Evolutionary conservation across 148 eudicot genomes (phyloP).

Genomic region (Persicaria tinctoria): DNA sequence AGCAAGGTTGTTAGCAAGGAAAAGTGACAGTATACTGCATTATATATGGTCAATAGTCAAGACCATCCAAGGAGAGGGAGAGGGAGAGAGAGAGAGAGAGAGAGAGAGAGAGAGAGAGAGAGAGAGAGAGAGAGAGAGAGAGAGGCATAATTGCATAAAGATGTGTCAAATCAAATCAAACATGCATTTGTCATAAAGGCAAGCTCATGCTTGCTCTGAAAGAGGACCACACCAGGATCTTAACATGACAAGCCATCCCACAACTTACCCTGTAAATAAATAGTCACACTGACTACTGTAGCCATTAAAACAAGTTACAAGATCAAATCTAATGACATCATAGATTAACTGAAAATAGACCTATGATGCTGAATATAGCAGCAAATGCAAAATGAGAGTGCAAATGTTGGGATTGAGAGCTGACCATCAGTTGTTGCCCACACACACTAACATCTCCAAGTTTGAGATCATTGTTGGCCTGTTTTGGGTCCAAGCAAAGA

Average conservation of each 20-base stretch:
- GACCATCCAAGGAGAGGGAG: too few species aligned
- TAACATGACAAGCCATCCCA: not conserved
- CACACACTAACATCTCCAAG: constrained; percentile 38
- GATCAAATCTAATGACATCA: too few species aligned
- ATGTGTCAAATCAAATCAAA: constrained; percentile 8
- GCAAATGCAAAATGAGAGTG: constrained; percentile 21
- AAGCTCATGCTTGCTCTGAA: not conserved
- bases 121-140: too few species aligned
- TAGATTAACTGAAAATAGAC: not conserved
- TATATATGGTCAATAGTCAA: too few species aligned
- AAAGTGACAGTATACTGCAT: too few species aligned
- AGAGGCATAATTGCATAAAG: not conserved
- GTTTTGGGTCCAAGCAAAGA: constrained; percentile 55
- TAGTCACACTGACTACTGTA: not conserved
- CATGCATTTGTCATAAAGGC: constrained; percentile 3
- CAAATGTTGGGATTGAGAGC: constrained; percentile 18
- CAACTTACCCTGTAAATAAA: not conserved
- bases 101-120: too few species aligned
- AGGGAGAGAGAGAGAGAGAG: too few species aligned
- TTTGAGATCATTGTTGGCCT: constrained; percentile 18
- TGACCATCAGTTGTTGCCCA: constrained; percentile 19
- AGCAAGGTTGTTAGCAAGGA: too few species aligned
- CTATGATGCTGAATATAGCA: constrained; percentile 9
- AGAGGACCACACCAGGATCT: not conserved
- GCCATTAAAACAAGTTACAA: not conserved